phyloP scores from a whole-genome alignment of 345 rosid species.

The Boechera retrofracta region DNA sequence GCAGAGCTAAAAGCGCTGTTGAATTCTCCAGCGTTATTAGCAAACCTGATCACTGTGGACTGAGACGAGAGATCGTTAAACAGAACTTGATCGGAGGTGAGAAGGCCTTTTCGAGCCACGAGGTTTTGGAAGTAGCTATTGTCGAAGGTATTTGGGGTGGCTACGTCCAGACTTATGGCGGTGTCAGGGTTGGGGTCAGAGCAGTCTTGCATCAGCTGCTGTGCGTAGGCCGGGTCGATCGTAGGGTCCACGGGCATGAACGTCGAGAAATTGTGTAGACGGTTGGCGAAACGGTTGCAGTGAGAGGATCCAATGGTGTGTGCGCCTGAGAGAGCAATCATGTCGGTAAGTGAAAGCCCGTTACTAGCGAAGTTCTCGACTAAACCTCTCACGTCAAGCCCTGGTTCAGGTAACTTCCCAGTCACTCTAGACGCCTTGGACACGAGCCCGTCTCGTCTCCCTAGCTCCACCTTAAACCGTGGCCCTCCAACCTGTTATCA shows the following conservation, averaged over 20 bases:
- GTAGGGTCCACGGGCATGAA: constrained; percentile 68
- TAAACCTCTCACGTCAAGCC: constrained; percentile 54
- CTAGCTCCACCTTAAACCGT: constrained; percentile 73
- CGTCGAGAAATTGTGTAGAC: constrained; percentile 67
- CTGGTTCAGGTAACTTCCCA: constrained; percentile 77
- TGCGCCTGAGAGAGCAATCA: constrained; percentile 93
- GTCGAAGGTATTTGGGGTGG: constrained; percentile 62
- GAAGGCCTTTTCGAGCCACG: constrained; percentile 71
- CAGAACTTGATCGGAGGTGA: constrained; percentile 72
- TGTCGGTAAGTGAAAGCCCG: constrained; percentile 63
- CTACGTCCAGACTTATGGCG: constrained; percentile 65
- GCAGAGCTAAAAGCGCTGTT: constrained; percentile 61
- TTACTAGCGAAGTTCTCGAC: constrained; percentile 56
- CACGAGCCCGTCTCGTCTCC: constrained; percentile 74
- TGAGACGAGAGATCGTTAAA: constrained; percentile 57
- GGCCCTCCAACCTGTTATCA: constrained; percentile 75
- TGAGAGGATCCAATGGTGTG: constrained; percentile 92
- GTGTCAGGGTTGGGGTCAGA: constrained; percentile 61
- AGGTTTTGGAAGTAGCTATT: constrained; percentile 74
- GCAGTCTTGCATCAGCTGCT: constrained; percentile 61
- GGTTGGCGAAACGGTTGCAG: constrained; percentile 66
- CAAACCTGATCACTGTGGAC: constrained; percentile 62
- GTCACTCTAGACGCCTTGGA: constrained; percentile 69
- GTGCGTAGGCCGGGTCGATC: constrained; percentile 59
- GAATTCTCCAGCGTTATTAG: constrained; percentile 59